Conservation (phyloP, 805 yeast species). For the Torulaspora quercuum region DNA sequence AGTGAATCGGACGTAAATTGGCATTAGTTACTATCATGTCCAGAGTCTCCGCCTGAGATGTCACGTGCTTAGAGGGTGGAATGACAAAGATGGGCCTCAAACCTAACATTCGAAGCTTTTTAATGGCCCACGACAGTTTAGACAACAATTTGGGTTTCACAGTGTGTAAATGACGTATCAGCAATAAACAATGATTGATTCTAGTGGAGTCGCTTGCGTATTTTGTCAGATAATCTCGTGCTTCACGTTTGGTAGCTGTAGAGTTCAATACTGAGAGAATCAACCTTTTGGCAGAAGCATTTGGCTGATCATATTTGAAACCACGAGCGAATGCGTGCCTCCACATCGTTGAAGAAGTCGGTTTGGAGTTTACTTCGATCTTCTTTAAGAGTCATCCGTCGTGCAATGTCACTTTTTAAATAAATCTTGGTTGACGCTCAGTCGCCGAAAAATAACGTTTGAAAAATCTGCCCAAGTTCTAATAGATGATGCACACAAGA, state of each 20-base stretch:
- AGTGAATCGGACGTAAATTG: slow-evolving; percentile 26
- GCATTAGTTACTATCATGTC: slow-evolving; percentile 27
- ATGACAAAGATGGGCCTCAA: slow-evolving; percentile 68
- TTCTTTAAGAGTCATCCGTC: not conserved
- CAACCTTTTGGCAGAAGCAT: slow-evolving; percentile 49
- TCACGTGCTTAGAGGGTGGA: slow-evolving; percentile 36
- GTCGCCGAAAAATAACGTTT: not conserved
- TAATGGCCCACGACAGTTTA: slow-evolving; percentile 26
- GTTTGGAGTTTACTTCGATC: not conserved
- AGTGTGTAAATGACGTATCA: slow-evolving; percentile 26
- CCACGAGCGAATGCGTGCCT: slow-evolving; percentile 15
- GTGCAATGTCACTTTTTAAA: not conserved
- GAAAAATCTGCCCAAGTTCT: too few relatives aligned
- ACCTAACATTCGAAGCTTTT: slow-evolving; percentile 44
- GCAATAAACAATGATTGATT: slow-evolving; percentile 29
- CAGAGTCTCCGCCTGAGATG: slow-evolving; percentile 24
- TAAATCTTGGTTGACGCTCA: not conserved
- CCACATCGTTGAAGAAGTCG: slow-evolving; percentile 28
- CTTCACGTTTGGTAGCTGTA: slow-evolving; percentile 92
- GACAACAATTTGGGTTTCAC: slow-evolving; percentile 11
- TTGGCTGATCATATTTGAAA: slow-evolving; percentile 25
- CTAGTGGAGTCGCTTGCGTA: slow-evolving; percentile 41
- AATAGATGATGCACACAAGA: too few relatives aligned
- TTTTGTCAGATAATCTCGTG: slow-evolving; percentile 70
- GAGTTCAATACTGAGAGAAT: slow-evolving; percentile 82